Conservation (phyloP, 805 yeast genomes). For the Metschnikowia proteae region DNA sequence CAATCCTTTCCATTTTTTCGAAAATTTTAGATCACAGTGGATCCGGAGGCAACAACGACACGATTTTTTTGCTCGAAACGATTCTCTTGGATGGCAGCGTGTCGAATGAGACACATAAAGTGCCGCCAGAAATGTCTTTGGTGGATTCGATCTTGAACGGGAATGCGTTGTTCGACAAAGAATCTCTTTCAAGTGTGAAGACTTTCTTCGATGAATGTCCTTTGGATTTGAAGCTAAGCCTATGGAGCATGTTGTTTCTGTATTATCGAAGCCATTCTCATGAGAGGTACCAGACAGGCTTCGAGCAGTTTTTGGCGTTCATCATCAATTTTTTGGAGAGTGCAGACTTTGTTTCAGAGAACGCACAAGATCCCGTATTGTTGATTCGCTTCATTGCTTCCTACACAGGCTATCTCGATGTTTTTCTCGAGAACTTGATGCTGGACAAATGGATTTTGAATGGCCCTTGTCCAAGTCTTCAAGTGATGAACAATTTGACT, state of each 20-base stretch:
- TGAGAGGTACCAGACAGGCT: conserved; percentile 43
- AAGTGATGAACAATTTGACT: conserved; percentile 22
- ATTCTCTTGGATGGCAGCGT: conserved; percentile 35
- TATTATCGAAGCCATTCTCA: conserved; percentile 39
- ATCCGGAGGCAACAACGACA: conserved; percentile 30
- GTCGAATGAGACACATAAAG: neutral
- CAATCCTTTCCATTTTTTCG: conserved; percentile 65
- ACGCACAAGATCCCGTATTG: conserved; percentile 34
- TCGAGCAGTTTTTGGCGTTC: conserved; percentile 48
- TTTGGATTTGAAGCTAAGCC: conserved; percentile 58
- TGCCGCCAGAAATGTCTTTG: neutral
- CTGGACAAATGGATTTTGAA: conserved; percentile 34
- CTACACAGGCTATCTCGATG: conserved; percentile 48
- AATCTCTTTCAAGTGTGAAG: conserved; percentile 46
- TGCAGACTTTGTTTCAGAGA: conserved; percentile 14
- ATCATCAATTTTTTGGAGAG: conserved; percentile 35
- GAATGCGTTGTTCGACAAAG: conserved; percentile 13
- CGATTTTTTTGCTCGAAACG: conserved; percentile 41
- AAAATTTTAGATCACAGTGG: conserved; percentile 38
- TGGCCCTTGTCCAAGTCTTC: neutral
- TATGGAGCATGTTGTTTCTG: conserved; percentile 72
- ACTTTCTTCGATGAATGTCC: conserved; percentile 62
- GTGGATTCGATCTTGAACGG: conserved; percentile 16
- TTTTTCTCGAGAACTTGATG: conserved; percentile 27
- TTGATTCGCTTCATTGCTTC: conserved; percentile 51